Percentiles rank a stretch among this genome's conserved stretches.
phyloP scores from a whole-genome alignment of 2,329 filamentous ascomycete species.

The Paracamarosporium sp. region DNA sequence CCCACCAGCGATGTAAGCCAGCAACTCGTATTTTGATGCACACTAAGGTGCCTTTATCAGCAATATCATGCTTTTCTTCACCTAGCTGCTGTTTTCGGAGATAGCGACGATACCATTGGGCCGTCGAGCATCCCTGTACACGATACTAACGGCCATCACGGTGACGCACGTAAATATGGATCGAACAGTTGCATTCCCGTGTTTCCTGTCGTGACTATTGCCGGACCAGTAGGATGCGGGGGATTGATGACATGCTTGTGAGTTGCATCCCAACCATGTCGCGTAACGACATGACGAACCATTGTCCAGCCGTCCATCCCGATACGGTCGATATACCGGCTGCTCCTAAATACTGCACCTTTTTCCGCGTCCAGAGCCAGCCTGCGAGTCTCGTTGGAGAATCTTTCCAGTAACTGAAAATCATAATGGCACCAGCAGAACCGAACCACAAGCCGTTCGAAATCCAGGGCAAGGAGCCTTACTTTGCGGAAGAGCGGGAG shows the following conservation, averaged over 20 bases:
- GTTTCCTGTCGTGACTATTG: neutral
- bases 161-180: constrained; percentile 20
- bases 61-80: neutral
- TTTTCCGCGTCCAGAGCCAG: neutral
- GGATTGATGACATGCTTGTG: neutral
- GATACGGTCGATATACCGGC: too few species aligned
- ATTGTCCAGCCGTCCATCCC: neutral
- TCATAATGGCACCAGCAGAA: constrained; percentile 40
- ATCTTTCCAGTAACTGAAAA: neutral
- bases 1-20: neutral
- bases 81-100: neutral
- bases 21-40: neutral
- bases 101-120: neutral
- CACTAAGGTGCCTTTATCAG: neutral
- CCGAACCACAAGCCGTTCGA: constrained; percentile 36
- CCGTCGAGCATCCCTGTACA: neutral
- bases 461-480: constrained; percentile 31
- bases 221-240: neutral
- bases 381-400: neutral
- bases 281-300: neutral
- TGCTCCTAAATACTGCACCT: neutral
- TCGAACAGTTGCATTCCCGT: neutral
- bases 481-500: constrained; percentile 52
- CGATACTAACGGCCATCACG: constrained; percentile 15
- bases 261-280: neutral